Conservation (phyloP, 257 asterid genomes). For the Lantana camara region DNA sequence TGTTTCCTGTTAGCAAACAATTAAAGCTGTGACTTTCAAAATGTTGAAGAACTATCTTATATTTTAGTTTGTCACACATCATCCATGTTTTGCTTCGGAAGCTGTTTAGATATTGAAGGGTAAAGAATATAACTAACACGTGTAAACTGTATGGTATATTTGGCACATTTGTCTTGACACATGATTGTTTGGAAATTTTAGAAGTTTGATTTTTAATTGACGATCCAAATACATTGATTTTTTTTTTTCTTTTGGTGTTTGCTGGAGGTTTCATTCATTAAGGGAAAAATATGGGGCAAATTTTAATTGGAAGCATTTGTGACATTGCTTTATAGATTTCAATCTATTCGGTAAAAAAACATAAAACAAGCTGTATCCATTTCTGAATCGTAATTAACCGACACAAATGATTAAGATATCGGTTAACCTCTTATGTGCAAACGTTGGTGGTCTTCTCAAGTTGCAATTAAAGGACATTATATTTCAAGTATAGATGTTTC, state of each 20-base stretch:
- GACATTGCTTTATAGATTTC: no score
- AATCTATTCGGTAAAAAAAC: no score
- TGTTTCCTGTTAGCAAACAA: neutral
- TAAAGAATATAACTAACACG: neutral
- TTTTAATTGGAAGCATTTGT: no score
- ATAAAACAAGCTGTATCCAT: neutral
- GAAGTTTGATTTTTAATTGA: neutral
- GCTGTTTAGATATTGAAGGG: neutral
- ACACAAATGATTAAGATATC: neutral
- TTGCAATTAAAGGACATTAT: neutral
- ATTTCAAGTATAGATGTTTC: neutral
- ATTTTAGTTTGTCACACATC: neutral
- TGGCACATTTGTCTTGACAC: neutral
- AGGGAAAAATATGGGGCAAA: no score
- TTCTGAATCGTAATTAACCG: neutral
- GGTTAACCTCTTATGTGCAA: neutral
- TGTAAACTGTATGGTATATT: conserved; percentile 1
- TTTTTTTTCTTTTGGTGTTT: neutral
- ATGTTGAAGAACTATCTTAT: neutral
- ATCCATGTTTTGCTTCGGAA: neutral
- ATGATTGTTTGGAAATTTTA: neutral
- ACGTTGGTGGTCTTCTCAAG: neutral
- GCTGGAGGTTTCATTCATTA: no score
- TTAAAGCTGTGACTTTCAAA: neutral
- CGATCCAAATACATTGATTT: neutral